Evolutionary conservation across 495 filamentous ascomycete genomes (phyloP).

Genomic region (Aspergillus steynii): DNA sequence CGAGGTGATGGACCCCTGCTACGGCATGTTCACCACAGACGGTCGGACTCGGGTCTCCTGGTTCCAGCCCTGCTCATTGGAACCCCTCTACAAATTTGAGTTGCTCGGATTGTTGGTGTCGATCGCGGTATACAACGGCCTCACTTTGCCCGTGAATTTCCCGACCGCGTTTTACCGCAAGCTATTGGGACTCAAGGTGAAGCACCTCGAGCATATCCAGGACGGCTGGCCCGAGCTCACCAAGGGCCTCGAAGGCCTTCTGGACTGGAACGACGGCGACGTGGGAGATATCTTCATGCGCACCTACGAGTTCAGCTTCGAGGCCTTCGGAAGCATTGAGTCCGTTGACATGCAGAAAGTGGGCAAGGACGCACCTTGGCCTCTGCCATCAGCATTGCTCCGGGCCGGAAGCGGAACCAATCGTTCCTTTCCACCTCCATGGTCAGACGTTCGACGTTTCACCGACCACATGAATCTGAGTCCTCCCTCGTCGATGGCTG

Average conservation of each 20-base stretch:
- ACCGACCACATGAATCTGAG: conserved; percentile 20
- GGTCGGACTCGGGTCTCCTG: conserved; percentile 73
- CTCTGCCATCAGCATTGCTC: conserved; percentile 17
- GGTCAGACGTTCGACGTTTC: conserved; percentile 28
- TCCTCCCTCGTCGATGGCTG: conserved; percentile 29
- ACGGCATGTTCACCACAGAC: conserved; percentile 78
- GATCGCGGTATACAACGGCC: conserved; percentile 90
- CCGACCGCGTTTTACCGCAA: conserved; percentile 82
- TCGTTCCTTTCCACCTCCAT: conserved; percentile 21
- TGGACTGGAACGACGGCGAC: conserved; percentile 75
- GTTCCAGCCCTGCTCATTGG: conserved; percentile 79
- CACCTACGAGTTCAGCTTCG: conserved; percentile 82
- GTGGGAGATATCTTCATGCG: conserved; percentile 79
- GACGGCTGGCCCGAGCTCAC: conserved; percentile 87
- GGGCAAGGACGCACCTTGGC: conserved; percentile 41
- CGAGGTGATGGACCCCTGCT: conserved; percentile 73
- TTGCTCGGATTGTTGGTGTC: conserved; percentile 83
- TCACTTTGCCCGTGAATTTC: conserved; percentile 86
- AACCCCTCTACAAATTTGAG: conserved; percentile 87
- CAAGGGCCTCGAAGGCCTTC: conserved; percentile 66
- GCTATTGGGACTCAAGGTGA: conserved; percentile 64
- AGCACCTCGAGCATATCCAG: conserved; percentile 68
- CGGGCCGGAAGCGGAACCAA: conserved; percentile 6
- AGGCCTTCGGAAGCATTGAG: conserved; percentile 60
- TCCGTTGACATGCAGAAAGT: conserved; percentile 57